A percentile compares a stretch with the other conserved stretches of the same genome.
Conservation (phyloP, 2,329 filamentous ascomycete species). For the Myriosclerotinia curreyana region DNA sequence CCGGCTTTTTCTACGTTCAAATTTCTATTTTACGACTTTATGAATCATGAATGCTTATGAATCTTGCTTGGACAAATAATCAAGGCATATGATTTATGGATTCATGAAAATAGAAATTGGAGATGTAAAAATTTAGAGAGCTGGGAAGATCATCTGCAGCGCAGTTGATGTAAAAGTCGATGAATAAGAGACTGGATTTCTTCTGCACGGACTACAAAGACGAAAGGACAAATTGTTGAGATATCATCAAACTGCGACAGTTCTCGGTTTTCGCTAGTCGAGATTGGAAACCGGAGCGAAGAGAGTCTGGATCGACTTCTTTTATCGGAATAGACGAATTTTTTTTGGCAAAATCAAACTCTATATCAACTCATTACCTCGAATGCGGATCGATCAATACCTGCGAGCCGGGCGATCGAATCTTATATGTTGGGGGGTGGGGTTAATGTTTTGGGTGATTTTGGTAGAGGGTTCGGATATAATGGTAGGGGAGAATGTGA, state of each 20-base stretch:
- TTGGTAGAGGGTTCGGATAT: background rate
- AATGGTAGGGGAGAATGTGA: conserved; percentile 12
- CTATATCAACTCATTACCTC: conserved; percentile 2
- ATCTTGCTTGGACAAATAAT: conserved; percentile 27
- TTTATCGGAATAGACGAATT: background rate
- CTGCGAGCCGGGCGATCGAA: conserved; percentile 10
- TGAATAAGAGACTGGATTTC: conserved; percentile 27
- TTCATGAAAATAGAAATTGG: conserved; percentile 27
- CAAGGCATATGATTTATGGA: conserved; percentile 26
- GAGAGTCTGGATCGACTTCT: conserved; percentile 12
- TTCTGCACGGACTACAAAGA: conserved; percentile 4
- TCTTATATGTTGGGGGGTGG: conserved; percentile 8
- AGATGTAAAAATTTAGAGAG: conserved; percentile 8
- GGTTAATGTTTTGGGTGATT: conserved; percentile 1
- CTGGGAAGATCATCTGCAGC: conserved; percentile 15
- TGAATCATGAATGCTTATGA: conserved; percentile 27
- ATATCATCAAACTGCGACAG: conserved; percentile 25
- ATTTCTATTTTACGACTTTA: conserved; percentile 12
- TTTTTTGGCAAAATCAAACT: background rate
- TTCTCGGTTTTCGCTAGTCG: conserved; percentile 29
- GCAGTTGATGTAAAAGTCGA: conserved; percentile 20
- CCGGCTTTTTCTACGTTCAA: conserved; percentile 31
- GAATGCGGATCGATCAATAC: conserved; percentile 10
- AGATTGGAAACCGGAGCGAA: conserved; percentile 8
- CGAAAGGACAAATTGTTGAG: conserved; percentile 13